Evolutionary conservation across 2,329 filamentous ascomycete genomes (phyloP).

Genomic region (Aspergillus latus): DNA sequence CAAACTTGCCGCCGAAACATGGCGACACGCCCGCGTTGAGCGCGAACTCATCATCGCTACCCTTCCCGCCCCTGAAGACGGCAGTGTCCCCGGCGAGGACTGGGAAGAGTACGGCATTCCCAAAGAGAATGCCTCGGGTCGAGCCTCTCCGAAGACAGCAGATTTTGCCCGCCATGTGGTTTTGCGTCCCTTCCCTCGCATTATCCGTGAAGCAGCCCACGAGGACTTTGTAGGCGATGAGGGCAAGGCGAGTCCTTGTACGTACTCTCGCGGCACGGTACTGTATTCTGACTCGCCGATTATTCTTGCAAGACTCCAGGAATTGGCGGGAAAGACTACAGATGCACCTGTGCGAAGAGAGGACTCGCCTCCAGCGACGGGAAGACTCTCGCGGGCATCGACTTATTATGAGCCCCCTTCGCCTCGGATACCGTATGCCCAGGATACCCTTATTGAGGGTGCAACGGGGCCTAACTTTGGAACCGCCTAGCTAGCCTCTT

Average conservation of each 20-base stretch:
- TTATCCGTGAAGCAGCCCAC: conserved; percentile 54
- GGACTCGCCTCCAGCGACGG: conserved; percentile 2
- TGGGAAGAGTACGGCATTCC: conserved; percentile 38
- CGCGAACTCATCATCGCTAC: conserved; percentile 55
- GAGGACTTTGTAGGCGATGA: conserved; percentile 48
- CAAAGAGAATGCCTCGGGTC: conserved; percentile 19
- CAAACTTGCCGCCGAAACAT: conserved; percentile 59
- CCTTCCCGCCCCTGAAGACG: conserved; percentile 46
- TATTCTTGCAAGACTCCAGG: conserved; percentile 41
- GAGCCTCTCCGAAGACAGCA: conserved; percentile 5
- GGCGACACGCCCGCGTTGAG: conserved; percentile 58
- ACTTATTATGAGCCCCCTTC: conserved; percentile 13
- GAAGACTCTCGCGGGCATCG: conserved; percentile 19
- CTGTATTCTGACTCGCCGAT: conserved; percentile 52
- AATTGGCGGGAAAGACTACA: conserved; percentile 37
- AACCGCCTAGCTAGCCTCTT: conserved; percentile 1
- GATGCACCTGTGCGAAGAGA: conserved; percentile 16
- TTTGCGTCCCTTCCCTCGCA: conserved; percentile 53
- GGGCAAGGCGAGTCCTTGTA: conserved; percentile 44
- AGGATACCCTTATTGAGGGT: conserved; percentile 9
- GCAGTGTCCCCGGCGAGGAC: conserved; percentile 35
- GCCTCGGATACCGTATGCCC: not conserved
- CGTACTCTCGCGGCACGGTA: conserved; percentile 52
- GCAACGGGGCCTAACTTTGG: conserved; percentile 5
- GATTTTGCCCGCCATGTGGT: conserved; percentile 45